These are phyloP conservation scores for Auriscalpium vulgare DNA, from an alignment of 768 basidiomycete genomes.

Conservation along the genomic window DNA sequence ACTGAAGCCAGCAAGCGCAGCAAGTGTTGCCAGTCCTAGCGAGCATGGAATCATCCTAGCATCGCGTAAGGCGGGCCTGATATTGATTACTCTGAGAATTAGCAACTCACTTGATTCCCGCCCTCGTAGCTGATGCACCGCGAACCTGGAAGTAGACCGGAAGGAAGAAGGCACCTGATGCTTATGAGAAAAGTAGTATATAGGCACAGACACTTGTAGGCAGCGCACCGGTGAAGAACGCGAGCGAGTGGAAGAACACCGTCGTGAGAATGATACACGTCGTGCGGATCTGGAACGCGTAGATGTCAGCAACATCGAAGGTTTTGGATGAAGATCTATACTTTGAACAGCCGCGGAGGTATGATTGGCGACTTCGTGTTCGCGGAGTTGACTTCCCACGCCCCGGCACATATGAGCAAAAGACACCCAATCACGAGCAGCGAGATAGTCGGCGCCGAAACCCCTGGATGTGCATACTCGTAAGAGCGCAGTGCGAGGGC, in stretches of 20 bases:
- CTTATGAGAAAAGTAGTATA: not conserved
- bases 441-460: slow-evolving; percentile 25
- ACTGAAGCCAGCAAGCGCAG: slow-evolving; percentile 20
- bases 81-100: not conserved
- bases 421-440: slow-evolving; percentile 28
- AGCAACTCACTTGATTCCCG: slow-evolving; percentile 26
- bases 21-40: slow-evolving; percentile 16
- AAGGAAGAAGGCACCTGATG: slow-evolving; percentile 25
- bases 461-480: slow-evolving; percentile 18
- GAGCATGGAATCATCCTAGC: slow-evolving; percentile 30
- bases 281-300: slow-evolving; percentile 26
- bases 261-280: slow-evolving; percentile 25
- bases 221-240: slow-evolving; percentile 26
- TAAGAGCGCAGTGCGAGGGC: not conserved
- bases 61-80: not conserved
- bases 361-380: slow-evolving; percentile 29
- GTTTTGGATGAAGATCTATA: not conserved
- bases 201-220: not conserved
- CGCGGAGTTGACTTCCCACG: slow-evolving; percentile 25
- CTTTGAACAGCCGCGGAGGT: slow-evolving; percentile 32
- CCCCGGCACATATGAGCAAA: slow-evolving; percentile 21
- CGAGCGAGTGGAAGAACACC: slow-evolving; percentile 26
- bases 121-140: slow-evolving; percentile 27
- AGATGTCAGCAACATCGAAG: not conserved
- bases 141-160: slow-evolving; percentile 36